Base-by-base conservation (phyloP, 352 stramenopile genomes). In the Globisporangium nunn region DNA sequence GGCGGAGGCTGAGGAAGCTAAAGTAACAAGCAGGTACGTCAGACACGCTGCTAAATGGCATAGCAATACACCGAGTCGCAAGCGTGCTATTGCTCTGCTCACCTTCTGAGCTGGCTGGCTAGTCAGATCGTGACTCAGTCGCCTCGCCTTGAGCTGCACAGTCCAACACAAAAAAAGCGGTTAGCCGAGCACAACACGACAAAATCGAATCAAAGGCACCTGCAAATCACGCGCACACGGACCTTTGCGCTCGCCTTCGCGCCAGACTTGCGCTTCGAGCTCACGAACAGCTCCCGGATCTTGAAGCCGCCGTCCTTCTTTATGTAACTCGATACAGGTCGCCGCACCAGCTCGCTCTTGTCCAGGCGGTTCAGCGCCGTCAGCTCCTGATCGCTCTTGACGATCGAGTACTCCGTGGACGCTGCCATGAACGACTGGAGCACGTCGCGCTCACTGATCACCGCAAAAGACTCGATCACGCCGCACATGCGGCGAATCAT, bases 401-500 rank as follows among this genome's bases (percentile, higher is more conserved):
- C 52, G 29, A 72, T 58, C 18, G 77, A 84, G 14, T 58, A 59
- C 33, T 50, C 56, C 15, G 64, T 58, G 29, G 72, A 50, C 2
- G 70, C 68, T 18, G 43, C 52, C 28, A 83, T 54, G 52, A 87
- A 87, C 10, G 56, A 50, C 29, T 53, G 39, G 29, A 61, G 53
- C 10, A 40, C 40, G 33, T 67, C 52, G 11, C 53, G 56, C 37
- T 74, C 62, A 11, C 65, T 70, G 18, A 71, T 33, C 17, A 77
- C 43, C 18, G 58, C 64, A 56, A 86, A 86, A 12, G 62, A 49
- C 33, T 63, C 63, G 30, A 87, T 45, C 6, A 74, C 56, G 44
- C 68, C 57, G 63, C 71, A 83, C 40, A 86, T 58, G 33, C 57
- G 64, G 46, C 58, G 53, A 53, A 92, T 72, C 50, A 77, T 69